Percentiles rank a stretch among this genome's conserved stretches.
phyloP scores from a whole-genome alignment of 768 basidiomycete species.

The Tylopilus vinaceipallidus region DNA sequence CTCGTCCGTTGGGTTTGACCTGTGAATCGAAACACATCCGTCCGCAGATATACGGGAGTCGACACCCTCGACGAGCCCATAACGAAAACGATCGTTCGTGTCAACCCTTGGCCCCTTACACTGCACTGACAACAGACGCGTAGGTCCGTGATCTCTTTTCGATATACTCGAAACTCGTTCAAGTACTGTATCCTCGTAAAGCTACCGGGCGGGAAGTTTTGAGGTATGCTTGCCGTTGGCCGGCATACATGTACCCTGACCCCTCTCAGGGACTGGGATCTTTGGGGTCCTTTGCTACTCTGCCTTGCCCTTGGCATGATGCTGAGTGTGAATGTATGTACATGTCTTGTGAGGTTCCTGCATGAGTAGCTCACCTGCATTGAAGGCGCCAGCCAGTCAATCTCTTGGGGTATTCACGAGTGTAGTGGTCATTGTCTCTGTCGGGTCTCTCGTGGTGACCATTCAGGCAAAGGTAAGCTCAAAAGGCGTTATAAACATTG shows the following conservation, averaged over 20 bases:
- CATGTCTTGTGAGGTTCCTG: neutral
- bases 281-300: constrained; percentile 92
- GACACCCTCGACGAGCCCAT: constrained; percentile 95
- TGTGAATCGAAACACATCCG: neutral
- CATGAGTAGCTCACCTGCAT: neutral
- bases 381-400: constrained; percentile 78
- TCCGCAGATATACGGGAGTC: constrained; percentile 61
- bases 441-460: constrained; percentile 89
- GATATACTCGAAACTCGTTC: constrained; percentile 89
- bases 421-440: constrained; percentile 88
- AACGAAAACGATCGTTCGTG: constrained; percentile 80
- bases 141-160: constrained; percentile 88
- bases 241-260: constrained; percentile 4
- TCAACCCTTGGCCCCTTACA: constrained; percentile 1
- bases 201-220: constrained; percentile 76
- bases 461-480: constrained; percentile 85
- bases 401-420: constrained; percentile 88
- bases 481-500: neutral
- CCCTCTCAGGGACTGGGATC: constrained; percentile 83
- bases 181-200: constrained; percentile 87
- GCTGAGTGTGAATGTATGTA: constrained; percentile 76
- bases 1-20: neutral
- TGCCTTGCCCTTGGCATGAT: constrained; percentile 79
- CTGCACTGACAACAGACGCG: constrained; percentile 8
- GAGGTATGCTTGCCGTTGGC: constrained; percentile 54